Conservation (phyloP, 2,329 filamentous ascomycete genomes). For the Coniochaeta hoffmannii region DNA sequence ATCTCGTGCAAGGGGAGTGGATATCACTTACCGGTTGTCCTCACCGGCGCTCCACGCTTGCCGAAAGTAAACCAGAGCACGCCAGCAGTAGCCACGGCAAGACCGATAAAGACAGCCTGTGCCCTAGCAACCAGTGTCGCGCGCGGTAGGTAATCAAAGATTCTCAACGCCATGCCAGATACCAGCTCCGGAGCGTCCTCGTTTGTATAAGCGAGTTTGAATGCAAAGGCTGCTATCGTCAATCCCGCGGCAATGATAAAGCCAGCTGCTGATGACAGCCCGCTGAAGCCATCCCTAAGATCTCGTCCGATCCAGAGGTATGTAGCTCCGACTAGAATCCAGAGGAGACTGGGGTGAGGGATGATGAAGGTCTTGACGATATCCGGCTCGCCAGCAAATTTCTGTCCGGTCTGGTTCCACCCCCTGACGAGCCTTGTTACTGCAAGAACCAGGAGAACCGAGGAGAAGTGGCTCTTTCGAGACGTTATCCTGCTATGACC, state of each 20-base stretch:
- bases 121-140: conserved; percentile 41
- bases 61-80: conserved; percentile 31
- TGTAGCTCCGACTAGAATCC: conserved; percentile 61
- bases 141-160: conserved; percentile 33
- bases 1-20: conserved; percentile 5
- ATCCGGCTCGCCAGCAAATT: conserved; percentile 85
- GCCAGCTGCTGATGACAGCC: conserved; percentile 31
- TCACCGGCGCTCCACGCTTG: conserved; percentile 16
- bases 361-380: conserved; percentile 68
- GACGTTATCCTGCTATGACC: conserved; percentile 8
- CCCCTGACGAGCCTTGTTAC: conserved; percentile 61
- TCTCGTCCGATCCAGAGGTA: conserved; percentile 56
- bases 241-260: conserved; percentile 34
- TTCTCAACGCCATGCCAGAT: conserved; percentile 30
- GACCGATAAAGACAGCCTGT: conserved; percentile 40
- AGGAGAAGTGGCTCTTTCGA: conserved; percentile 19
- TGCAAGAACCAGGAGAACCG: conserved; percentile 42
- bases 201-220: conserved; percentile 84
- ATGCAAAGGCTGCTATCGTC: conserved; percentile 56
- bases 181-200: conserved; percentile 84
- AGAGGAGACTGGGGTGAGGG: conserved; percentile 59
- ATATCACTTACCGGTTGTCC: conserved; percentile 16
- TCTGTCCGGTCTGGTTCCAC: conserved; percentile 98
- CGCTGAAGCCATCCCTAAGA: conserved; percentile 33
- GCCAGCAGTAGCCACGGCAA: conserved; percentile 30